Evolutionary conservation across 192 early-diverging fungal species (phyloP), one percentile per base, ranked within the genome.

Genomic region (Mortierella hygrophila): DNA sequence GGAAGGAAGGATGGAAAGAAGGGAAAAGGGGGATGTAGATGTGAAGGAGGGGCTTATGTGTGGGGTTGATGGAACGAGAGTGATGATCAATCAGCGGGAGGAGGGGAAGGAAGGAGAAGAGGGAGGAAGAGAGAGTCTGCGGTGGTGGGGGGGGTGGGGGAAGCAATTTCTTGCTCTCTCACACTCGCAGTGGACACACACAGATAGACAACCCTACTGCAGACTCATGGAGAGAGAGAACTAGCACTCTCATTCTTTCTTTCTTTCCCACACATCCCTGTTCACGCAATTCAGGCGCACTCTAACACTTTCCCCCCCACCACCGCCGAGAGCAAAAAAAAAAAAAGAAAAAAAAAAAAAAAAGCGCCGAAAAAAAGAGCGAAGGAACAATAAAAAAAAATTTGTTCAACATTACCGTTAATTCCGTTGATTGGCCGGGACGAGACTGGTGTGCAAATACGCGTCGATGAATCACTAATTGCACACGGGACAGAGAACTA

Each of bases 261-360:
- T 26, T 60, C 55, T 60, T 26, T 60, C 55, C 55, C 21, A 26
- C 55, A 26, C 55, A 55, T n/a, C 16, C 55, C n/a, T 26, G n/a
- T 18, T 1, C 55, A 60, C n/a, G 49, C 18, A 52, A 18, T 52
- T 52, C 49, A 52, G 49, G 18, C 49, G 49, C 44, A 11, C 13
- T 46, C 18, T 55, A 1, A 20, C 54, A 6, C 4, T 55, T 8
- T 23, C 18, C 20, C 54, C 54, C 52, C 21, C 44, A 1, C 38
- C 38, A 40, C 38, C 38, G 3, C 38, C 38, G 38, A 40, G 47
- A 49, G 21, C 20, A 55, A 55, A 55, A 55, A n/a, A 15, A 32
- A 65, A 65, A 65, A 63, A 65, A 65, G 60, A 65, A 10, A 65
- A 32, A 35, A 16, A 52, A 13, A 65, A 65, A 65, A 63, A 65